Conservation (phyloP, 306 rosid genomes). For the Citrullus colocynthis region DNA sequence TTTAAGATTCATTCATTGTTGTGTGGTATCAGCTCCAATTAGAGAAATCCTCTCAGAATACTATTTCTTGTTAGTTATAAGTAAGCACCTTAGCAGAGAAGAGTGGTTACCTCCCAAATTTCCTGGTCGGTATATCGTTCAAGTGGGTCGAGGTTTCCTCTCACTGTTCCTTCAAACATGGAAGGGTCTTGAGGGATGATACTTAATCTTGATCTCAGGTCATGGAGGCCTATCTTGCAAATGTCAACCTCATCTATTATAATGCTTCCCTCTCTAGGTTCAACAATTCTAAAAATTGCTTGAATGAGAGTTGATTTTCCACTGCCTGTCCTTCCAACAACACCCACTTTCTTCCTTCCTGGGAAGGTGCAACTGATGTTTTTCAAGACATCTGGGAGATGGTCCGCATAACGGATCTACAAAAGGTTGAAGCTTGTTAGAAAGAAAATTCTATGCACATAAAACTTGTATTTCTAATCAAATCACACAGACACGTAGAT, state of each 20-base stretch:
- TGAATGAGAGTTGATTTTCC: slow-evolving; percentile 96
- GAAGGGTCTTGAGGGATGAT: slow-evolving; percentile 91
- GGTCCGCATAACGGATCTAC: slow-evolving; percentile 90
- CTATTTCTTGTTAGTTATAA: not conserved
- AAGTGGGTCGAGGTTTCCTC: slow-evolving; percentile 80
- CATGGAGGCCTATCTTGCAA: slow-evolving; percentile 79
- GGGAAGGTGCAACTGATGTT: slow-evolving; percentile 80
- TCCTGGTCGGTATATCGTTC: slow-evolving; percentile 46
- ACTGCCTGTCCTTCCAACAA: slow-evolving; percentile 93
- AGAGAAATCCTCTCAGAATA: not conserved
- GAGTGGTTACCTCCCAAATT: slow-evolving; percentile 66
- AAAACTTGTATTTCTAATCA: not conserved
- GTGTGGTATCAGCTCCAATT: not conserved
- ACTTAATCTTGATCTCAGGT: slow-evolving; percentile 79
- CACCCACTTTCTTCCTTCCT: slow-evolving; percentile 77
- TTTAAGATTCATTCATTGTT: not conserved
- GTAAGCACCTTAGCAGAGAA: not conserved
- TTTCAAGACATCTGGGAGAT: slow-evolving; percentile 72
- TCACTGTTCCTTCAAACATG: slow-evolving; percentile 84
- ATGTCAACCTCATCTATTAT: slow-evolving; percentile 63
- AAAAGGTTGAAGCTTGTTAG: not conserved
- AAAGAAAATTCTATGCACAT: not conserved
- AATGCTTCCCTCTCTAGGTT: slow-evolving; percentile 81
- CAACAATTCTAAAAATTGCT: slow-evolving; percentile 80
- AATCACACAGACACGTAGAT: not conserved